These are phyloP conservation scores for Pyrus communis DNA, from an alignment of 306 rosid genomes.

Conservation along the genomic window DNA sequence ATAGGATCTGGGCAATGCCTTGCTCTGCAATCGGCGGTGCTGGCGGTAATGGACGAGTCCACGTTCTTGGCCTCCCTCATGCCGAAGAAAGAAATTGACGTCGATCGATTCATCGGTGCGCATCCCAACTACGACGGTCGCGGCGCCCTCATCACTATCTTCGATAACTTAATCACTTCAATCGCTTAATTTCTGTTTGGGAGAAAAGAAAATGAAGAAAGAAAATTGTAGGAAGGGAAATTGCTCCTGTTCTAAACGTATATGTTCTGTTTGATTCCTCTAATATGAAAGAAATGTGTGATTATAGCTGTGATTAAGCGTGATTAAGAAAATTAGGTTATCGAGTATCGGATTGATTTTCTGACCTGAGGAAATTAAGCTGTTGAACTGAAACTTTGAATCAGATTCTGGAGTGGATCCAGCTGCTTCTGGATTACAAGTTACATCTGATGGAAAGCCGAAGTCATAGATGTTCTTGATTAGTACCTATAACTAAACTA, in stretches of 20 bases:
- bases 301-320: neutral
- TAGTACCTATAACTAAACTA: conserved; percentile 35
- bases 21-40: conserved; percentile 29
- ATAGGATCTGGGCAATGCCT: conserved; percentile 58
- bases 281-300: neutral
- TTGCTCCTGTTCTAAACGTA: neutral
- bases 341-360: neutral
- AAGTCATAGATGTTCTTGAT: conserved; percentile 71
- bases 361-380: neutral
- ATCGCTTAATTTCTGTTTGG: neutral
- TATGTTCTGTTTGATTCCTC: neutral
- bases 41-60: conserved; percentile 35
- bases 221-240: neutral
- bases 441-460: conserved; percentile 89
- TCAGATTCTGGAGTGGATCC: conserved; percentile 92
- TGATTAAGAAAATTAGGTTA: neutral
- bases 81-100: conserved; percentile 90
- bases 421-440: conserved; percentile 87
- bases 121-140: conserved; percentile 81
- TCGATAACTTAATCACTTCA: conserved; percentile 41
- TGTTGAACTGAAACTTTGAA: conserved; percentile 1
- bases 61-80: conserved; percentile 85
- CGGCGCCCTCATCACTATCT: conserved; percentile 76
- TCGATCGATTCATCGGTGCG: conserved; percentile 73
- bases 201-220: neutral